Conservation (phyloP, 2,329 filamentous ascomycete species). For the Sporothrix dimorphospora region DNA sequence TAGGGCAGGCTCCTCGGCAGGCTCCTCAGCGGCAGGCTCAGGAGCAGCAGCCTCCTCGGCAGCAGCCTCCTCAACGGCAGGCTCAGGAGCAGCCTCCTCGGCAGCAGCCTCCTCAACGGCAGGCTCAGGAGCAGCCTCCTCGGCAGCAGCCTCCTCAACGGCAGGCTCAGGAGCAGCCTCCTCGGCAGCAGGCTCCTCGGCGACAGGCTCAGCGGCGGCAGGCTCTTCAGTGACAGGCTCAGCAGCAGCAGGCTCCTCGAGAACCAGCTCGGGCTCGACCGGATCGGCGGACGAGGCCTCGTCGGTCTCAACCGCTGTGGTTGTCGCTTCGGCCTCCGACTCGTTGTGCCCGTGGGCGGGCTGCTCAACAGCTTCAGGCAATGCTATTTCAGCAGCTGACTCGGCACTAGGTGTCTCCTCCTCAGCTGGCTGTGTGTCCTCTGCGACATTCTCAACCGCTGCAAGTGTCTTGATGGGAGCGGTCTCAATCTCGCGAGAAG, state of each 20-base stretch:
- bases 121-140: no score
- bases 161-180: no score
- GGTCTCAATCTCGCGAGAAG: constrained; percentile 6
- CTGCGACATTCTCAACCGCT: background rate
- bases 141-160: no score
- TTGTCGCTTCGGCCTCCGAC: background rate
- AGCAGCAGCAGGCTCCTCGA: constrained; percentile 4
- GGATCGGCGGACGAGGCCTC: background rate
- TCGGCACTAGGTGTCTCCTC: background rate
- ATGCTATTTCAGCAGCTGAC: background rate
- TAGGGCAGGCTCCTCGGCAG: no score
- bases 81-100: no score
- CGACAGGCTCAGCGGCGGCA: background rate
- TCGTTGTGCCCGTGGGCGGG: background rate
- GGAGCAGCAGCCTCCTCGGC: no score
- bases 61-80: no score
- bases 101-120: no score
- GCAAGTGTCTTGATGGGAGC: background rate
- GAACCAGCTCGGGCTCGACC: background rate
- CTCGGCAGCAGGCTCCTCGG: no score
- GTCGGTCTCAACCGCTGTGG: background rate
- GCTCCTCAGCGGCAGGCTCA: no score
- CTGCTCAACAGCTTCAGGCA: background rate
- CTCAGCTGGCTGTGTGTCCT: background rate
- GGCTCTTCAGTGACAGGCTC: no score